phyloP scores from a whole-genome alignment of 371 early-diverging fungal genomes.

The Apophysomyces trapeziformis region DNA sequence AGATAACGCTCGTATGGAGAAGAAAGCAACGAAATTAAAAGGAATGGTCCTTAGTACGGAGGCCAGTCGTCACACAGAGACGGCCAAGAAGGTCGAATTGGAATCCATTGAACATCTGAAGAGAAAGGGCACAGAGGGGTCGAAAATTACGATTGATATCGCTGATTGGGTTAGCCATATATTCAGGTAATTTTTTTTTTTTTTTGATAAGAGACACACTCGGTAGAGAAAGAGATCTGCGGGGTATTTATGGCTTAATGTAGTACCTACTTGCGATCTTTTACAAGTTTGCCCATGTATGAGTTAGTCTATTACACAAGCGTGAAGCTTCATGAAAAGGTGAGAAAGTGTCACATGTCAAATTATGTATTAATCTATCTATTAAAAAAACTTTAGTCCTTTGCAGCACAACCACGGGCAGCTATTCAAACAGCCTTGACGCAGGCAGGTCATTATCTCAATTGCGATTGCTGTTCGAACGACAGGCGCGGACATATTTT shows the following conservation, averaged over 20 bases:
- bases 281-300: slow-evolving; percentile 61
- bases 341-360: slow-evolving; percentile 23
- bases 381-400: slow-evolving; percentile 50
- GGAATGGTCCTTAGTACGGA: slow-evolving; percentile 41
- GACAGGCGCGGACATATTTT: slow-evolving; percentile 38
- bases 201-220: too few species aligned
- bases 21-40: slow-evolving; percentile 35
- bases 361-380: neutral
- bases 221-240: neutral
- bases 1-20: slow-evolving; percentile 18
- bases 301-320: slow-evolving; percentile 81
- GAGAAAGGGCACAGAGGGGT: slow-evolving; percentile 34
- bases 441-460: slow-evolving; percentile 74
- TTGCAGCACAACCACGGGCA: slow-evolving; percentile 84
- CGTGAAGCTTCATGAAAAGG: slow-evolving; percentile 71
- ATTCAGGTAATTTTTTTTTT: slow-evolving; percentile 37
- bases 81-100: slow-evolving; percentile 47
- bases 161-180: slow-evolving; percentile 45
- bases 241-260: neutral
- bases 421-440: slow-evolving; percentile 83
- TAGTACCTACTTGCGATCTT: slow-evolving; percentile 57
- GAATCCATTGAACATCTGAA: slow-evolving; percentile 42
- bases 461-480: slow-evolving; percentile 72
- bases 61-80: slow-evolving; percentile 48
- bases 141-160: slow-evolving; percentile 55